Base-by-base conservation (phyloP, 257 asterid genomes). In the Jacaranda mimosifolia region DNA sequence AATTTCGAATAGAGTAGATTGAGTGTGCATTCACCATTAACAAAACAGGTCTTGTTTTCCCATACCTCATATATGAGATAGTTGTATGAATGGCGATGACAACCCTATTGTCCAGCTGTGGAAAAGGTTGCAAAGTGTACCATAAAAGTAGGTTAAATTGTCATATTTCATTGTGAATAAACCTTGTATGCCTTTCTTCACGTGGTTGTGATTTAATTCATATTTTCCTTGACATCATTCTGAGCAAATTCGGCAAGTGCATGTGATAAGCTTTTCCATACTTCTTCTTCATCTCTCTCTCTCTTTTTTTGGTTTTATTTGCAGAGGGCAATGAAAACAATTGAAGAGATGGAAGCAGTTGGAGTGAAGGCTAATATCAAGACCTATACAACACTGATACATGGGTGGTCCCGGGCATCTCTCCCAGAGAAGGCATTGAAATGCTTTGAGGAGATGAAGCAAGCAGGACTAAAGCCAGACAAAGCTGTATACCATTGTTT, bases 391-490 rank as follows among this genome's bases (percentile, higher is more conserved):
- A 89, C 99, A 0, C 91, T 96, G n/a, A 90, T 96, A 69, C 89
- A 91, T 10, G 99, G 99, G 10, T 96, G 99, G 99, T 91, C 99
- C 3, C 89, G 96, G 3, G 97, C 99, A 18, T 89, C 98, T 46
- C 95, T 92, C 35, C 99, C 99, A 0, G 99, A 96, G 81, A 96
- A 91, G 78, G 99, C 99, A 11, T 75, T 96, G 85, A 87, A 87
- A 83, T 96, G 97, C 86, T 96, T 91, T 14, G 95, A 96, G 83
- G 95, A 91, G 68, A 93, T 96, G 97, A 93, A 93, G 85, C 68
- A 49, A 68, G 87, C 87, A 1, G 94, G 94, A 7, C 49, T 93
- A 67, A 80, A 90, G 84, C 95, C 99, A 0, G 99, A 96, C 87
- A 91, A 88, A 83, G 99, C 99, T 4, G 97, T 90, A 4, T 96